Conservation (phyloP, 2,329 filamentous ascomycete species). For the Fusarium sp. region DNA sequence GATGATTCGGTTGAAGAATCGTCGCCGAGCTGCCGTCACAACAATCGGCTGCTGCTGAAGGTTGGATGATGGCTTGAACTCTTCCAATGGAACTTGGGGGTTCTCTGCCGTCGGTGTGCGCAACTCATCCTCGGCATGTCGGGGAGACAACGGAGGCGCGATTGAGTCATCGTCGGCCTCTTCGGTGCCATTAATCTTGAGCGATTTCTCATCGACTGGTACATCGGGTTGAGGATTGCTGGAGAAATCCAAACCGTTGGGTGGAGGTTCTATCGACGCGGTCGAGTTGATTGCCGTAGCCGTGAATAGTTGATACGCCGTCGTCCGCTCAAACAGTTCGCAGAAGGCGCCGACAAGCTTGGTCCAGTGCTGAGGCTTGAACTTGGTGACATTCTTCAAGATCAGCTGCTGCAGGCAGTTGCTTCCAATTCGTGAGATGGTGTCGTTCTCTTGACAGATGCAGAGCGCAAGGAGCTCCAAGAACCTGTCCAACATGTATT, state of each 20-base stretch:
- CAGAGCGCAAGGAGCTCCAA: constrained; percentile 93
- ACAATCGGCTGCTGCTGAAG: constrained; percentile 90
- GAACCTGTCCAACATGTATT: constrained; percentile 99
- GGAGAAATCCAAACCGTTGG: constrained; percentile 66
- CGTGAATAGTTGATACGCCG: constrained; percentile 94
- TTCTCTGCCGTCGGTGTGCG: constrained; percentile 48
- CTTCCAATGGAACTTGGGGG: constrained; percentile 74
- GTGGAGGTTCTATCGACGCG: constrained; percentile 62
- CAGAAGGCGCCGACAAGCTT: constrained; percentile 97
- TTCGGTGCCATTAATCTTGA: constrained; percentile 70
- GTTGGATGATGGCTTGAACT: constrained; percentile 83
- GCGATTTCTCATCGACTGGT: constrained; percentile 64
- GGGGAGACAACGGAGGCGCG: constrained; percentile 44
- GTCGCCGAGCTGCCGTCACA: constrained; percentile 90
- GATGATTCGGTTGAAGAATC: constrained; percentile 99
- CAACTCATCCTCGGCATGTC: constrained; percentile 51
- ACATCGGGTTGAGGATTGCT: constrained; percentile 55
- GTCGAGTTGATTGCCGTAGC: constrained; percentile 73
- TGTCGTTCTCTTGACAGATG: constrained; percentile 99
- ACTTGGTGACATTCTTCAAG: constrained; percentile 94
- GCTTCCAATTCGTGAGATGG: constrained; percentile 95
- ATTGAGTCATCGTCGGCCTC: constrained; percentile 55
- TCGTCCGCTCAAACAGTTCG: constrained; percentile 93
- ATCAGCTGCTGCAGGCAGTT: constrained; percentile 98
- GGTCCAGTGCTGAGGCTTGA: constrained; percentile 87